Conservation (phyloP, 164 flowering plant genomes). For the Vitis riparia region DNA sequence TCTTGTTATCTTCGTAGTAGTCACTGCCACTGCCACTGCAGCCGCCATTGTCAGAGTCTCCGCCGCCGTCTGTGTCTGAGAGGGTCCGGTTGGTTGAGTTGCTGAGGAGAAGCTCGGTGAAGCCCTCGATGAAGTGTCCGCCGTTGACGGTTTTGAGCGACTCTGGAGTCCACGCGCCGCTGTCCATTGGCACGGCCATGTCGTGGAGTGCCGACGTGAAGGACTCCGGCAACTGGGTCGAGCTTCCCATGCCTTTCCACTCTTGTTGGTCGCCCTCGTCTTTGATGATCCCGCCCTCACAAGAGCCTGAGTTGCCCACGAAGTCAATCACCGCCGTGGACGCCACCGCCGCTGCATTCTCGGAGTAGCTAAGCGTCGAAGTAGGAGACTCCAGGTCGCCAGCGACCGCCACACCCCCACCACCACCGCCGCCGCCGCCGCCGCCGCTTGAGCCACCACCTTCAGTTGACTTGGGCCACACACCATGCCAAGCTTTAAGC, state of each 20-base stretch:
- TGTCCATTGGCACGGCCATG: conserved; percentile 19
- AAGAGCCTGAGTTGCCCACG: conserved; percentile 34
- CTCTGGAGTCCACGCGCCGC: conserved; percentile 18
- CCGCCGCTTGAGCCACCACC: not conserved
- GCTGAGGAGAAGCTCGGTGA: conserved; percentile 50
- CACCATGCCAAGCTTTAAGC: conserved; percentile 46
- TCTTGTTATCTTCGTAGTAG: conserved; percentile 60
- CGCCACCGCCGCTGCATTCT: conserved; percentile 23
- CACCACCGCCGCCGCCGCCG: not conserved
- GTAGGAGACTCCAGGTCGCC: conserved; percentile 69
- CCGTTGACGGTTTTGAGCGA: conserved; percentile 10
- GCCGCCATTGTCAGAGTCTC: conserved; percentile 20
- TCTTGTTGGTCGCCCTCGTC: conserved; percentile 45
- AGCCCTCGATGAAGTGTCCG: conserved; percentile 33
- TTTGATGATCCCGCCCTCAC: conserved; percentile 24
- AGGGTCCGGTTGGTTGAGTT: conserved; percentile 18
- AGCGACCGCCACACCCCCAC: not conserved
- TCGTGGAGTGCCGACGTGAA: conserved; percentile 28
- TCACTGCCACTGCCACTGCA: conserved; percentile 24
- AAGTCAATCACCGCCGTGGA: conserved; percentile 29
- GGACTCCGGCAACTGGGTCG: conserved; percentile 21
- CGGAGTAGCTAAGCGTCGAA: conserved; percentile 57
- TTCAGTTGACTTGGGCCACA: conserved; percentile 22
- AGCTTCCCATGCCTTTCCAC: conserved; percentile 22
- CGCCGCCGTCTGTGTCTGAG: conserved; percentile 23